A percentile compares a stretch with the other conserved stretches of the same genome.
Conservation (phyloP, 2,329 filamentous ascomycete species). For the Chaetomiaceae sp. region DNA sequence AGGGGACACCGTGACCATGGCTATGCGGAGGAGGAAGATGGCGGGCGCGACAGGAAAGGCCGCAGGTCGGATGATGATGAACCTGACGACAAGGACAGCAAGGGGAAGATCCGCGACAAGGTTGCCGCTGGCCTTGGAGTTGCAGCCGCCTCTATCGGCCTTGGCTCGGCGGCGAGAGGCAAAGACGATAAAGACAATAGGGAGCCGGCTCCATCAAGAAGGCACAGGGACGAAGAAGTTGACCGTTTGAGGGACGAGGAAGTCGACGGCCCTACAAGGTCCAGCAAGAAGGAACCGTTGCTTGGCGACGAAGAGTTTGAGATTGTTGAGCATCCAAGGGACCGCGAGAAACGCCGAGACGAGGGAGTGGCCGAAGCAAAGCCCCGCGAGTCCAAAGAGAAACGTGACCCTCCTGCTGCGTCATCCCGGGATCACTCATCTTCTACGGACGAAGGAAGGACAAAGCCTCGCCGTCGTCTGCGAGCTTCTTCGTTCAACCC, state of each 20-base stretch:
- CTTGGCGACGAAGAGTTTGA: slow-evolving; percentile 28
- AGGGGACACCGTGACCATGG: slow-evolving; percentile 14
- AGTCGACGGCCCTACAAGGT: slow-evolving; percentile 9
- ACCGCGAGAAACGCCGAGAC: slow-evolving; percentile 16
- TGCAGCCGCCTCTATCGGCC: slow-evolving; percentile 46
- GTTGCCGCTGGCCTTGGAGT: slow-evolving; percentile 45
- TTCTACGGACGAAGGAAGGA: slow-evolving; percentile 38
- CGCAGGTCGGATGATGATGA: slow-evolving; percentile 33
- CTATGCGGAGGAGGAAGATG: slow-evolving; percentile 14
- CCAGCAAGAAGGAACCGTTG: slow-evolving; percentile 22
- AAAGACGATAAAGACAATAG: slow-evolving; percentile 36
- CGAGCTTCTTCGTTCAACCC: slow-evolving; percentile 46
- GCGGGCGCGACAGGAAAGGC: slow-evolving; percentile 21
- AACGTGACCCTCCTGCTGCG: slow-evolving; percentile 32
- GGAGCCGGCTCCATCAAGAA: slow-evolving; percentile 22
- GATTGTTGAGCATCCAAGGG: slow-evolving; percentile 25
- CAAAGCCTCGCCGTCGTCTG: slow-evolving; percentile 35
- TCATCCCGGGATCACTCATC: slow-evolving; percentile 39
- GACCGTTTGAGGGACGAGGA: slow-evolving; percentile 18
- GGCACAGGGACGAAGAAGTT: slow-evolving; percentile 14
- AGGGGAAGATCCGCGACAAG: slow-evolving; percentile 45
- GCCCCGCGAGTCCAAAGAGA: slow-evolving; percentile 34
- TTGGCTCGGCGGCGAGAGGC: slow-evolving; percentile 37
- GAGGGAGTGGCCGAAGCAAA: slow-evolving; percentile 36
- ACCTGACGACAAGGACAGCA: slow-evolving; percentile 35